Conservation (phyloP, 164 flowering plant species). For the Stephania japonica region DNA sequence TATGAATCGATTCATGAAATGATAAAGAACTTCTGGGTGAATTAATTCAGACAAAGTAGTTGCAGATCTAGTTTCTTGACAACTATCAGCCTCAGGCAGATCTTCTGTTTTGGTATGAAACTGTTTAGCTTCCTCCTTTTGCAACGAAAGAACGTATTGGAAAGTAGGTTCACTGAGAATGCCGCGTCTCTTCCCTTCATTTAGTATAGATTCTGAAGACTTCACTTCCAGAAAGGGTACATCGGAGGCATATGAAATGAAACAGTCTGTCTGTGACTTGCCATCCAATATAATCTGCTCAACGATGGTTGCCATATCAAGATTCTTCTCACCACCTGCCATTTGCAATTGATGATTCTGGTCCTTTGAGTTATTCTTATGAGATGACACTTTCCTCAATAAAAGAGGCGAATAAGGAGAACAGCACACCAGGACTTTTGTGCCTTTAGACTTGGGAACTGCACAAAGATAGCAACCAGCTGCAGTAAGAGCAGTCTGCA, state of each 20-base stretch:
- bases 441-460: slow-evolving; percentile 81
- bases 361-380: slow-evolving; percentile 2
- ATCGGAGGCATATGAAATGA: slow-evolving; percentile 34
- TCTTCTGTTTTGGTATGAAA: slow-evolving; percentile 37
- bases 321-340: slow-evolving; percentile 14
- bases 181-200: slow-evolving; percentile 49
- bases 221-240: slow-evolving; percentile 42
- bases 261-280: slow-evolving; percentile 31
- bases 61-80: slow-evolving; percentile 19
- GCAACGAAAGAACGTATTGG: slow-evolving; percentile 39
- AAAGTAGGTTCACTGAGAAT: slow-evolving; percentile 59
- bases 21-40: slow-evolving; percentile 38
- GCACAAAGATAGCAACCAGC: slow-evolving; percentile 95
- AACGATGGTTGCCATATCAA: slow-evolving; percentile 27
- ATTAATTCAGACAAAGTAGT: slow-evolving; percentile 25
- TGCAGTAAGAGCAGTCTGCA: slow-evolving; percentile 77
- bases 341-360: too few species aligned
- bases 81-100: slow-evolving; percentile 19
- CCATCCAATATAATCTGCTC: slow-evolving; percentile 45
- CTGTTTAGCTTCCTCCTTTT: slow-evolving; percentile 44
- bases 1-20: slow-evolving; percentile 77
- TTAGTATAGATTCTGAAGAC: slow-evolving; percentile 48
- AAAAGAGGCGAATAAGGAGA: slow-evolving; percentile 50
- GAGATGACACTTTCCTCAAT: slow-evolving; percentile 25
- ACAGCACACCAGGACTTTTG: slow-evolving; percentile 62